phyloP scores from a whole-genome alignment of 352 stramenopile species.

The Phytophthora pseudosyringae region DNA sequence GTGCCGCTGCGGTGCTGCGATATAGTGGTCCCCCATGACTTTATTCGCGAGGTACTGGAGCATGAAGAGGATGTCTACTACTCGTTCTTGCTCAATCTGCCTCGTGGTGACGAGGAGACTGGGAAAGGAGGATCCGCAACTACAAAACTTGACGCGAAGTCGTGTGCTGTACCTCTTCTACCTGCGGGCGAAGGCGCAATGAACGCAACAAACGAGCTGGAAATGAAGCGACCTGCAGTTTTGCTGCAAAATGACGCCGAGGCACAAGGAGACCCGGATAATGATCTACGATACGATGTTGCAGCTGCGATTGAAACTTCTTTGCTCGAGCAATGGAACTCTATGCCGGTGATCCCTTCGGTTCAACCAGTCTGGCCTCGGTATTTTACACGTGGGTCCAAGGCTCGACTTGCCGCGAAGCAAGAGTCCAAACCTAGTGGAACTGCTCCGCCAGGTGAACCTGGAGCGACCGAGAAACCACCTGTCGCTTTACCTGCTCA shows the following conservation, averaged over 20 bases:
- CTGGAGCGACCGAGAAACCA: background rate
- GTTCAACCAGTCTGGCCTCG: background rate
- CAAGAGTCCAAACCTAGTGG: background rate
- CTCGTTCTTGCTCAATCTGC: slow-evolving; percentile 32
- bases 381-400: slow-evolving; percentile 19
- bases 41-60: slow-evolving; percentile 38
- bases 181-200: background rate
- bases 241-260: background rate
- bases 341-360: background rate
- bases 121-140: background rate
- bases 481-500: background rate
- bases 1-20: slow-evolving; percentile 51
- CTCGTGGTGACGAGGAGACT: background rate
- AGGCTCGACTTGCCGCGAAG: background rate
- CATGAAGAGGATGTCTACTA: slow-evolving; percentile 55
- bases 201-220: background rate
- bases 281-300: background rate
- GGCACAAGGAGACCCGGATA: background rate
- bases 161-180: background rate
- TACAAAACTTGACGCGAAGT: background rate
- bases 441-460: background rate
- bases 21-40: slow-evolving; percentile 35
- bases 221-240: slow-evolving; percentile 10
- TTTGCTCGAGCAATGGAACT: background rate
- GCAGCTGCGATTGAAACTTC: background rate